Percentiles rank a stretch among this genome's conserved stretches.
Evolutionary conservation across 1,284 basidiomycete genomes (phyloP).

Genomic region (Pholiota adiposa): DNA sequence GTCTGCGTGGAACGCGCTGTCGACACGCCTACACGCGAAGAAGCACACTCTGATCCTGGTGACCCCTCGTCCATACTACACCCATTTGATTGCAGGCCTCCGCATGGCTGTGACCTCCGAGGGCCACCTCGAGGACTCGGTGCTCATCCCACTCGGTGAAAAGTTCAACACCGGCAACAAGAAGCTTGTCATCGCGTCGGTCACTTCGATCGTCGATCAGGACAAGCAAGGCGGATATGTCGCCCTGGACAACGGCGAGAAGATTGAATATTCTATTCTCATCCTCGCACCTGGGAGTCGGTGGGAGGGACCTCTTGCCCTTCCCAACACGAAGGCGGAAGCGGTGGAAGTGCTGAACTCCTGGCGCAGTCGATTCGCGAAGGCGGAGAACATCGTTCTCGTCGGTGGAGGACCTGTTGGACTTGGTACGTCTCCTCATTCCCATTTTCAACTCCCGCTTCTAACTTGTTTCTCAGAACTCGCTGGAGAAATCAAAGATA

Average conservation of each 20-base stretch:
- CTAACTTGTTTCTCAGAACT: slow-evolving; percentile 42
- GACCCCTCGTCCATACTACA: slow-evolving; percentile 38
- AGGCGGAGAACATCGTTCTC: slow-evolving; percentile 54
- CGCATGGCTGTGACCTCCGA: slow-evolving; percentile 42
- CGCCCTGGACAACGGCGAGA: slow-evolving; percentile 51
- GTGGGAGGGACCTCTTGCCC: slow-evolving; percentile 53
- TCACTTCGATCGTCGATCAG: slow-evolving; percentile 46
- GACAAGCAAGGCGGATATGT: slow-evolving; percentile 45
- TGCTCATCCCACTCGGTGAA: slow-evolving; percentile 48
- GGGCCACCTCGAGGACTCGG: slow-evolving; percentile 40
- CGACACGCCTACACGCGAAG: slow-evolving; percentile 38
- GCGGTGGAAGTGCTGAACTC: slow-evolving; percentile 41
- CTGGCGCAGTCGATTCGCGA: slow-evolving; percentile 50
- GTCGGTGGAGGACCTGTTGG: slow-evolving; percentile 68
- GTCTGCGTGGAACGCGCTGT: slow-evolving; percentile 37
- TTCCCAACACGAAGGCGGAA: slow-evolving; percentile 47
- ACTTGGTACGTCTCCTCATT: slow-evolving; percentile 44
- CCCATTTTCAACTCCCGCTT: background rate
- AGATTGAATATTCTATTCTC: slow-evolving; percentile 54
- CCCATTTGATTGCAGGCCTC: slow-evolving; percentile 38
- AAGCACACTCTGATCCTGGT: slow-evolving; percentile 43
- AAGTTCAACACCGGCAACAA: slow-evolving; percentile 39
- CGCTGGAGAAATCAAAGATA: slow-evolving; percentile 60
- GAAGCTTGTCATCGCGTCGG: slow-evolving; percentile 50
- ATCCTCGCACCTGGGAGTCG: slow-evolving; percentile 59